A percentile compares a stretch with the other conserved stretches of the same genome.
Conservation (phyloP, 23 red algal genomes). For the Gracilaria domingensis region DNA sequence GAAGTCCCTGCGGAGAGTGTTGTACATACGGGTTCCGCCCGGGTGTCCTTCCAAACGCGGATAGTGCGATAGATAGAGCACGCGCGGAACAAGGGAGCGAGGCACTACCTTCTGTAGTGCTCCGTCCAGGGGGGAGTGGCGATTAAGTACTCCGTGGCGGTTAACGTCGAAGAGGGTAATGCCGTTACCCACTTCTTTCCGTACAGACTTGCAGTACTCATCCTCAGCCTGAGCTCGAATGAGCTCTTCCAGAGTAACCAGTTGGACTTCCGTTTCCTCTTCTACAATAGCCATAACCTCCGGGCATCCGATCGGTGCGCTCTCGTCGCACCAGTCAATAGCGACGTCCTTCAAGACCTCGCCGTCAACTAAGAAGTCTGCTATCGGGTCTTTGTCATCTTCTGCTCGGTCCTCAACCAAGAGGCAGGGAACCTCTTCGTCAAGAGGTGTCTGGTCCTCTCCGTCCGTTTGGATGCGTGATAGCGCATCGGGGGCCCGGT, state of each 20-base stretch:
- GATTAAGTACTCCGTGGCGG: not conserved
- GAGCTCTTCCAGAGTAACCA: slow-evolving; percentile 20
- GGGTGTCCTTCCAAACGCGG: slow-evolving; percentile 25
- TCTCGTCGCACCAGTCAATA: not conserved
- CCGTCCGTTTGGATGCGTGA: slow-evolving; percentile 35
- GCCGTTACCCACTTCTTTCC: not conserved
- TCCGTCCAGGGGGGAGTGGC: not conserved
- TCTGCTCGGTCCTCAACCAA: not conserved
- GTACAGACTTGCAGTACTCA: slow-evolving; percentile 12
- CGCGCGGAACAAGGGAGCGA: not conserved
- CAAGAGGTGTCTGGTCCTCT: not conserved
- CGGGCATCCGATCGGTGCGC: not conserved
- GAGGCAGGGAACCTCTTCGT: slow-evolving; percentile 36
- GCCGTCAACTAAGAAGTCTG: not conserved
- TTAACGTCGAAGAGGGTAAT: slow-evolving; percentile 6
- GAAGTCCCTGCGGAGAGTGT: slow-evolving; percentile 6
- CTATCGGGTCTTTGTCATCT: not conserved
- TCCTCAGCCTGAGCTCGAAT: slow-evolving; percentile 30
- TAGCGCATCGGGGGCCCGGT: slow-evolving; percentile 14
- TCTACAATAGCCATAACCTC: slow-evolving; percentile 1
- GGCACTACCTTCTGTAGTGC: slow-evolving; percentile 1
- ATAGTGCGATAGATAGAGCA: slow-evolving; percentile 35
- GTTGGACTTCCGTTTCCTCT: not conserved
- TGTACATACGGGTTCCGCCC: slow-evolving; percentile 41
- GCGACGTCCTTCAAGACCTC: not conserved